A percentile compares a stretch with the other conserved stretches of the same genome.
Conservation (phyloP, 345 rosid genomes). For the Eucalyptus cloeziana region DNA sequence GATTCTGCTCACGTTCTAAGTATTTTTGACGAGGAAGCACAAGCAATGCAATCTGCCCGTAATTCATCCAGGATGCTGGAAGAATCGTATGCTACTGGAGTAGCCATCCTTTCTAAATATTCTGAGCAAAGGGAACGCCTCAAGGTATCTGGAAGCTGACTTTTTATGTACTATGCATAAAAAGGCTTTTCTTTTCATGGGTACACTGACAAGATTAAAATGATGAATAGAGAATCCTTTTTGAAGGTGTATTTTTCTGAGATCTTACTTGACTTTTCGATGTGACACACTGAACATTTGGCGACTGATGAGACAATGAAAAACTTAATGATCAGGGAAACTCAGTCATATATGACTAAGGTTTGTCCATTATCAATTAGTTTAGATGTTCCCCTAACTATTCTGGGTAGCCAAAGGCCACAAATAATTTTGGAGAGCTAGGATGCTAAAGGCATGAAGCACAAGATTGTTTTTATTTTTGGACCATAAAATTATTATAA, state of each 20-base stretch:
- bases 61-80: constrained; percentile 78
- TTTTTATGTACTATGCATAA: not conserved
- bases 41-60: constrained; percentile 75
- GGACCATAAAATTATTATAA: not conserved
- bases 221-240: not conserved
- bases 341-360: not conserved
- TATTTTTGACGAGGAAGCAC: constrained; percentile 85
- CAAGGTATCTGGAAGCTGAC: constrained; percentile 36
- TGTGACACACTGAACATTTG: not conserved
- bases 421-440: not conserved
- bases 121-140: constrained; percentile 87
- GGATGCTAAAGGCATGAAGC: not conserved
- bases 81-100: constrained; percentile 72
- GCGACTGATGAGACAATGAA: not conserved
- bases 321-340: not conserved
- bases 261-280: not conserved
- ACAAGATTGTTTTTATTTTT: not conserved
- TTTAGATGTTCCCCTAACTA: not conserved
- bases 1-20: constrained; percentile 78
- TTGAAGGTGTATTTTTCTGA: not conserved
- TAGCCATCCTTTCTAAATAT: constrained; percentile 75
- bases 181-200: not conserved
- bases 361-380: not conserved
- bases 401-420: not conserved
- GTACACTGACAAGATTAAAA: not conserved